Base-by-base conservation (phyloP, 441 rosid species). In the Biscutella auriculata region DNA sequence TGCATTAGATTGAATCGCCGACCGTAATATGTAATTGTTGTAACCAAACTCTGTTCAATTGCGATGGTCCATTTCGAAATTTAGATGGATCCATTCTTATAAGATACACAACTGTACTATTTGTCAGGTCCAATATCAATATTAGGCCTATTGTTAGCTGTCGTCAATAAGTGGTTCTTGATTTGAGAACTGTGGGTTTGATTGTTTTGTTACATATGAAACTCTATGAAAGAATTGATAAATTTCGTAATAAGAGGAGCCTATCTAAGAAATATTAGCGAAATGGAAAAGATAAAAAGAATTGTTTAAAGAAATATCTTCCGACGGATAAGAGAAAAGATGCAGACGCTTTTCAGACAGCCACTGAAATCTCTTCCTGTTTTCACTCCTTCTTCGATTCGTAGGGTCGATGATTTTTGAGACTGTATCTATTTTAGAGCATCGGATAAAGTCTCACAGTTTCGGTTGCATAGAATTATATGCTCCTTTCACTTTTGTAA, bases 281-380 rank as follows among this genome's bases (percentile, higher is more conserved):
- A 46, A 55, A 59, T 16, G 23, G 49, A 55, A 47, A 6, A 34
- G 68, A 66, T 66, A 60, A 60, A 60, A 61, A 14, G 47, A 67
- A 55, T 47, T 58, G 72, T 68, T 67, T 54, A 58, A 61, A 40
- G 67, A 33, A 37, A 33, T 39, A 27, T 39, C 53, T 14, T 67
- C 68, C 67, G 56, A 59, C 56, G 55, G 66, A 60, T 65, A 74
- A 79, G 76, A 71, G 74, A 63, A 35, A 69, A 67, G 65, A 86
- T 87, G 95, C 79, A 61, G 69, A 56, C 77, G 53, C 71, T 71
- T 57, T 70, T 75, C 15, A 61, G 8, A 60, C 91, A 66, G 33
- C 79, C 84, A 62, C 73, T 80, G 72, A 76, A 75, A 70, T 78
- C 77, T 50, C 66, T 52, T 52, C 43, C 44, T 12, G 23, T 63